Conservation (phyloP, 2,329 filamentous ascomycete genomes). For the Calonectria ilicicola region DNA sequence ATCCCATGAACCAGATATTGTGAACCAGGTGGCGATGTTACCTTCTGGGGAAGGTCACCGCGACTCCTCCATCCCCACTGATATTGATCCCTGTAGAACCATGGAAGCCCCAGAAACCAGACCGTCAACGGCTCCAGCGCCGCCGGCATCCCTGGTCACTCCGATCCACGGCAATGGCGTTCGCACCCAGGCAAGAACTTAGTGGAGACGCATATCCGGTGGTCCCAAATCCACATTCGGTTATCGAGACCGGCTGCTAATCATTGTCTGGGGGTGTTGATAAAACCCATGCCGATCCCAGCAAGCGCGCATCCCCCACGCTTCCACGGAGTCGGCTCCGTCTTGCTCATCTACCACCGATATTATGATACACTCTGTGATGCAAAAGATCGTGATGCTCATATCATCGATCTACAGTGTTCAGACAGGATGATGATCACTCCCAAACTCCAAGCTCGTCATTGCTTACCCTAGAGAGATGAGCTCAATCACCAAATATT, state of each 20-base stretch:
- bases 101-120: not conserved
- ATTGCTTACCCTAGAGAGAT: not conserved
- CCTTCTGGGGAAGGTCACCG: not conserved
- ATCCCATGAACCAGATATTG: not conserved
- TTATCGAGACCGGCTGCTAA: slow-evolving; percentile 6
- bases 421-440: not conserved
- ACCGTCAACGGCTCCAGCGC: not conserved
- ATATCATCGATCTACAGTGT: not conserved
- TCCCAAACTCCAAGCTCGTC: not conserved
- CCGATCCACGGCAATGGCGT: slow-evolving; percentile 1
- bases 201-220: not conserved
- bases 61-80: not conserved
- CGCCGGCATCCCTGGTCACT: not conserved
- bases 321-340: not conserved
- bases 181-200: not conserved
- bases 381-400: not conserved
- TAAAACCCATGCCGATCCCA: not conserved
- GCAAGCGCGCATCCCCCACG: not conserved
- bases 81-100: not conserved
- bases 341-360: not conserved
- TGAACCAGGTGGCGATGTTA: not conserved
- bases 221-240: not conserved
- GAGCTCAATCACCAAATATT: not conserved
- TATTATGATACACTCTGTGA: not conserved
- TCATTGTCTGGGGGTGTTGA: not conserved